Conservation (phyloP, 192 early-diverging fungal genomes). For the Kickxella alabastrina region DNA sequence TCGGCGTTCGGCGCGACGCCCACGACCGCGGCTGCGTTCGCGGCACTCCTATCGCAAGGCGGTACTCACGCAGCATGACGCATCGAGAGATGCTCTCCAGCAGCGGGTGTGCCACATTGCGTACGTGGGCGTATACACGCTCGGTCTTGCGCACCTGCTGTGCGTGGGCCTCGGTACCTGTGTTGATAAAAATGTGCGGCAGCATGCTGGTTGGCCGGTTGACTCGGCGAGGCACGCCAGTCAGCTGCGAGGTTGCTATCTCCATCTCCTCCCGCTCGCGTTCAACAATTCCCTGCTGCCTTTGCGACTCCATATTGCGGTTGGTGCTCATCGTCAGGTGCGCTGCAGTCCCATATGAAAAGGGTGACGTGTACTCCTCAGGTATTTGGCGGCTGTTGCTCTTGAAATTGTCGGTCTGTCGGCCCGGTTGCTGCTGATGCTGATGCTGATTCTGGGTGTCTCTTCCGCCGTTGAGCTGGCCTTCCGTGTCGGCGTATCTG, state of each 20-base stretch:
- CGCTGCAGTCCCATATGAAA: background rate
- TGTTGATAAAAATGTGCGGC: conserved; percentile 33
- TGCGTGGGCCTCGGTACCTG: conserved; percentile 31
- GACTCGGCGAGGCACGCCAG: conserved; percentile 33
- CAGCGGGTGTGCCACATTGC: conserved; percentile 29
- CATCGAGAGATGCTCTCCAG: conserved; percentile 44
- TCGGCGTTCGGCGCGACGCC: conserved; percentile 19
- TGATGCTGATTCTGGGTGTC: conserved; percentile 5
- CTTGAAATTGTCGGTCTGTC: no score
- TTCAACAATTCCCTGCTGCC: conserved; percentile 50
- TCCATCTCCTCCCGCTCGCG: conserved; percentile 42
- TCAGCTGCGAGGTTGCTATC: conserved; percentile 30
- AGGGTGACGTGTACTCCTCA: background rate
- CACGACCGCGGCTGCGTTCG: conserved; percentile 19
- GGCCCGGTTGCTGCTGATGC: background rate
- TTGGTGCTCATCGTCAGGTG: conserved; percentile 27
- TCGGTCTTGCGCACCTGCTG: conserved; percentile 41
- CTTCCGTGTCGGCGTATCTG: background rate
- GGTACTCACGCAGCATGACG: conserved; percentile 35
- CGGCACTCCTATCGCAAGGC: conserved; percentile 12
- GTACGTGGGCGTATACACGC: conserved; percentile 31
- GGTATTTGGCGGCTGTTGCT: background rate
- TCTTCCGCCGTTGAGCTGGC: conserved; percentile 3
- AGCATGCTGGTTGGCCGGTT: conserved; percentile 36
- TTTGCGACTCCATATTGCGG: conserved; percentile 50